Base-by-base conservation (phyloP, 2,329 filamentous ascomycete species). In the Venturia carpophila region DNA sequence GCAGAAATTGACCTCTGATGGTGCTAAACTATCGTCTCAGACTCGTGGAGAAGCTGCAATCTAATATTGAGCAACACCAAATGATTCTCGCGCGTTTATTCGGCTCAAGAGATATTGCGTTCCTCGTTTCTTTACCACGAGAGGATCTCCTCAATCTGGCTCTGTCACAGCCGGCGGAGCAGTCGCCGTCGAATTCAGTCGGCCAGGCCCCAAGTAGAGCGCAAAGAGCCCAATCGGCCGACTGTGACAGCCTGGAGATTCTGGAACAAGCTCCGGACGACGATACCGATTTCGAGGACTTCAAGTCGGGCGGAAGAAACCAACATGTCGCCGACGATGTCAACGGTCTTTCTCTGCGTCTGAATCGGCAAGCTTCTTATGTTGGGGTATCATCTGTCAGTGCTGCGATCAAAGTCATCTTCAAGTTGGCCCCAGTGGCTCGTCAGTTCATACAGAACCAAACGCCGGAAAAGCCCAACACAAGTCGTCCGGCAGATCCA, bases 341-440 rank as follows among this genome's bases (percentile, higher is more conserved):
- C 55, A 89, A 89, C 71, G 87, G 86, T 0, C 77, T 90, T 1
- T 89, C 87, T 5, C 76, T 82, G 66, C 71, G 82, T 6, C 83
- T 88, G 66, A 83, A 86, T 55, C 83, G 85, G 39, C 79, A 83
- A 2, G 80, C 82, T 5, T 86, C 88, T 2, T 91, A 91, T 70
- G 78, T 91, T 3, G 88, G 88, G 1, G 86, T 89, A 19, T 91
- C 88, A 0, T 91, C 88, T 6, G 88, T 91, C 71, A 88, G 89
- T 71, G 88, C 88, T 1, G 87, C 87, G 1, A 79, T 91, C 43
- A 85, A 89, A 76, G 87, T 90, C 60, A 90, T 91, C 69, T 78
- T 81, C 42, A 79, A 77, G 74, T 79, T 83, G 56, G 82, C 82
- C 65, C 83, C 83, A 2, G 77, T 78, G 21, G 78, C 79, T 37